phyloP scores from a whole-genome alignment of 306 rosid genomes.

The Styphnolobium japonicum region DNA sequence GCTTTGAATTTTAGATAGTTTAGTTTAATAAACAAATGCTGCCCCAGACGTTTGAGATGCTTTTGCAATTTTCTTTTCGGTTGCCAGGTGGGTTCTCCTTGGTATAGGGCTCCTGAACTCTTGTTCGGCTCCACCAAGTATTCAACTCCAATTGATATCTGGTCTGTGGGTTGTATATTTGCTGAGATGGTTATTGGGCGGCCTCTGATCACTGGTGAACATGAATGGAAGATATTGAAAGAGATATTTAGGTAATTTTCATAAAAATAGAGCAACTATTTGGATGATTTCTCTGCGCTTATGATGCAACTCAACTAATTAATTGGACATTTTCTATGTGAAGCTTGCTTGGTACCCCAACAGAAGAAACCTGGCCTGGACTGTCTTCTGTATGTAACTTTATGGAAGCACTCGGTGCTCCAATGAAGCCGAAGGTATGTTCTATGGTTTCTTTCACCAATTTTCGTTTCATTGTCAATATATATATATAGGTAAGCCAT shows the following conservation, averaged over 20 bases:
- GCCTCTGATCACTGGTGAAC: background rate
- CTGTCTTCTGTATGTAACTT: background rate
- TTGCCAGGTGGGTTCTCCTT: background rate
- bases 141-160: constrained; percentile 11
- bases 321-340: background rate
- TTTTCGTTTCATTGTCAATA: background rate
- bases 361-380: constrained; percentile 26
- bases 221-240: background rate
- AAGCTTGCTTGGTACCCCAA: constrained; percentile 24
- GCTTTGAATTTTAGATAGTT: background rate
- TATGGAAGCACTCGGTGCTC: background rate
- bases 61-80: background rate
- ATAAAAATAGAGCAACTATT: background rate
- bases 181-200: background rate
- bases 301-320: background rate
- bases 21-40: background rate
- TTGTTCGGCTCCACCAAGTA: constrained; percentile 11
- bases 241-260: constrained; percentile 8
- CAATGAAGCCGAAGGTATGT: background rate
- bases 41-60: background rate
- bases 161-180: constrained; percentile 27
- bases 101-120: constrained; percentile 22
- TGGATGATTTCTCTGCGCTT: background rate
- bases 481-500: background rate
- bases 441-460: background rate